Evolutionary conservation across 2,329 filamentous ascomycete species (phyloP), one percentile per base, ranked within the genome.

Genomic region (Aureobasidium musti): DNA sequence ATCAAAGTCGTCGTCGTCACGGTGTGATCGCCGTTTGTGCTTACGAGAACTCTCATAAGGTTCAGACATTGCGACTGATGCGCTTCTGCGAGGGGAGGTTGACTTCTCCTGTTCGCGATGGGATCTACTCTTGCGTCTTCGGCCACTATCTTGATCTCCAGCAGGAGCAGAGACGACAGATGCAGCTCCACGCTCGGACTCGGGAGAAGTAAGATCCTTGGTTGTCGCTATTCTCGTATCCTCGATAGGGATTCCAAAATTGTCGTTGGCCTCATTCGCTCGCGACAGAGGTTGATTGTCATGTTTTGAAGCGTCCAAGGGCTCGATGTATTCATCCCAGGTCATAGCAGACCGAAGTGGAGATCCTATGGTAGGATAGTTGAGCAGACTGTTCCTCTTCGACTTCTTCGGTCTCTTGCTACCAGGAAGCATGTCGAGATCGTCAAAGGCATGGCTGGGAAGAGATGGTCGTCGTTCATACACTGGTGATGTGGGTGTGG

Each of bases 281-380:
- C 28, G 11, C 14, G 59, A 28, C 6, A n/a, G 21, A 10, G 43
- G 11, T n/a, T 30, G 23, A 6, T 39, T 30, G 19, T 39, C 26
- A 35, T 26, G 10, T 5, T 21, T 19, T 6, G 45, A 41, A 2
- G 41, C 45, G 33, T 26, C 30, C 30, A 63, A 52, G 11, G 64
- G 63, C 21, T 76, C 75, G 23, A 80, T 73, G 63, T 81, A 80
- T 66, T 82, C 80, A 21, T 81, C 74, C 63, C 78, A 77, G 30
- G 77, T 76, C 63, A 80, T 74, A 67, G 82, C 80, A n/a, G 79
- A 75, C 33, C 80, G 72, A 39, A 82, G 72, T 6, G 80, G 80
- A 30, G 79, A 81, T 66, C 78, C 77, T 11, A 79, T 74, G 21
- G 75, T 75, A 10, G 76, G 74, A 28, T 78, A 77, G 39, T 78